Base-by-base conservation (phyloP, 1,139 yeast genomes). In the Suhomyces choctaworum region DNA sequence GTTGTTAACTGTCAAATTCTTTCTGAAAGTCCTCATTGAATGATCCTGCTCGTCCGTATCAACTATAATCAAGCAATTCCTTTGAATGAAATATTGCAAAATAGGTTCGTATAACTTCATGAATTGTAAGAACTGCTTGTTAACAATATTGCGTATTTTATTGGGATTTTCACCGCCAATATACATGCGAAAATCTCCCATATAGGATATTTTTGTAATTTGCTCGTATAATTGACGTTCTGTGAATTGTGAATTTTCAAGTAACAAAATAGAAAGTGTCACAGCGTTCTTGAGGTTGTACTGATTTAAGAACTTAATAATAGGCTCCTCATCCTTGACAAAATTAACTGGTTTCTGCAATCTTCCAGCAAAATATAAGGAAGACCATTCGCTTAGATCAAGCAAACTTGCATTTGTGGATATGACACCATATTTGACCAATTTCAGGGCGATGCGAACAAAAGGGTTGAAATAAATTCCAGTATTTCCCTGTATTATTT, bases 381-480 rank as follows among this genome's bases (percentile, higher is more conserved):
- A 76, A 22, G 79, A 69, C 99, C 98, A 92, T 43, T 83, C 80
- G 21, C 77, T 67, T 24, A 92, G 64, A 59, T 92, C 99, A 29
- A 66, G 66, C 27, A 82, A 59, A 25, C 88, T 62, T 4, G 73
- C 71, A 24, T 76, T 73, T 41, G 76, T 67, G 3, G 87, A 78
- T 1, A 88, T 82, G 10, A 89, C 82, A 4, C 99, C 99, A 56
- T 92, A 92, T 55, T 92, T 92, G 32, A 92, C 78, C 46, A 78
- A 65, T 32, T 76, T 66, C 11, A 54, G 45, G 33, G 74, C 70
- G 40, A 90, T 69, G 28, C 74, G 71, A 4, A 86, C 87, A 59
- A 76, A 92, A 3, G 99, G 97, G 54, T 92, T 94, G 66, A 88
- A 94, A 58, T 90, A 94, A 4, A 92, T 82, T 3, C 97, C 97